phyloP scores from a whole-genome alignment of 345 rosid species.

The Rhodomyrtus tomentosa region DNA sequence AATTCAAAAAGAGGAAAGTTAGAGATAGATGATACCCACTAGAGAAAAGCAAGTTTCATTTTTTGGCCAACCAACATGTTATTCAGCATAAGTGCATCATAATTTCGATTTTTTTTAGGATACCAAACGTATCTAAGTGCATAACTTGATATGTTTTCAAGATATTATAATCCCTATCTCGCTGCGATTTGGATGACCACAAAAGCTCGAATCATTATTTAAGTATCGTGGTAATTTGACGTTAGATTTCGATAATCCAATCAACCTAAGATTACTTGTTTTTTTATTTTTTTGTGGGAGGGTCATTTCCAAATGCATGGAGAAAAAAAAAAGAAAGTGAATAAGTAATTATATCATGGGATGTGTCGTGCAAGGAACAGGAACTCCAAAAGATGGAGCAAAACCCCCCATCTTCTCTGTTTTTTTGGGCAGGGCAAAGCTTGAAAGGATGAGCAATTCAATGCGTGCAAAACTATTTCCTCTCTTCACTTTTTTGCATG shows the following conservation, averaged over 20 bases:
- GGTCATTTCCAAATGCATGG: background rate
- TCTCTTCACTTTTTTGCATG: background rate
- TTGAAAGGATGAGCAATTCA: background rate
- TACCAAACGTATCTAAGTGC: no score
- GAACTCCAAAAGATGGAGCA: background rate
- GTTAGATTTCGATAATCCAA: background rate
- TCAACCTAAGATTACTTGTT: background rate
- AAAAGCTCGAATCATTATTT: no score
- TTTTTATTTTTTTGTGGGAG: no score
- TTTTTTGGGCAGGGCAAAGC: background rate
- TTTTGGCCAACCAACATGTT: background rate
- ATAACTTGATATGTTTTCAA: no score
- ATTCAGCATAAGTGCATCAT: no score
- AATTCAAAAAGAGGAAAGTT: no score
- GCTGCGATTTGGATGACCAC: no score
- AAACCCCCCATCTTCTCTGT: background rate
- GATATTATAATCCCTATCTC: background rate
- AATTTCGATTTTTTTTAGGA: no score
- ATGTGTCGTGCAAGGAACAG: background rate
- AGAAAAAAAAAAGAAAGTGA: background rate
- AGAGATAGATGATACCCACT: no score
- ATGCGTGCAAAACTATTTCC: background rate
- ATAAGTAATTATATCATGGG: background rate
- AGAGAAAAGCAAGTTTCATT: background rate
- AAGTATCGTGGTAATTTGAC: background rate